These are phyloP conservation scores for Abelmoschus esculentus DNA, from an alignment of 345 rosid species.

Conservation along the genomic window DNA sequence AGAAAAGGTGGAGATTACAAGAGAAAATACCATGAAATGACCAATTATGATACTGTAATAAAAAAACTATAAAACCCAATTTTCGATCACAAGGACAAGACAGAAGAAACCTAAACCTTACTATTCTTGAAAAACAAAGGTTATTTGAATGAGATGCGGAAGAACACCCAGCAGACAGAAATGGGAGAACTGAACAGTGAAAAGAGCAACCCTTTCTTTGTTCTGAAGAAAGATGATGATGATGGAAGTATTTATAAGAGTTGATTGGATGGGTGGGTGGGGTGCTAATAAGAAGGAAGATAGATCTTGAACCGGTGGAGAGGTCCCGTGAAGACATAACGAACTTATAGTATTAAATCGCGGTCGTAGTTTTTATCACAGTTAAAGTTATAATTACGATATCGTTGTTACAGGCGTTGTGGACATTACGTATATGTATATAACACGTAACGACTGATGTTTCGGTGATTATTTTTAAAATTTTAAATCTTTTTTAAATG, in stretches of 20 bases:
- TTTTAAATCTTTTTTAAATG: too few relatives aligned
- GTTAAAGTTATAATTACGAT: too few relatives aligned
- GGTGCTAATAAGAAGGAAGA: background rate
- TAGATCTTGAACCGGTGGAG: background rate
- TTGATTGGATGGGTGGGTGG: background rate
- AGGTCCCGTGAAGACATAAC: background rate
- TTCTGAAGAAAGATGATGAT: background rate
- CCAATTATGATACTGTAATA: background rate
- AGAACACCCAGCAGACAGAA: background rate
- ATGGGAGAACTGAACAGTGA: background rate
- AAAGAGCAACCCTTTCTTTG: background rate
- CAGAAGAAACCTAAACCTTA: too few relatives aligned
- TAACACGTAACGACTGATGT: too few relatives aligned
- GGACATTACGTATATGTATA: too few relatives aligned
- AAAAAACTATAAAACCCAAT: background rate
- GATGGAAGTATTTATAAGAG: background rate
- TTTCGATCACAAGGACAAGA: too few relatives aligned
- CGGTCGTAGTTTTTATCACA: too few relatives aligned
- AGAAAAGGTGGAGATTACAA: too few relatives aligned
- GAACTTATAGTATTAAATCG: too few relatives aligned
- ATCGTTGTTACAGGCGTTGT: too few relatives aligned
- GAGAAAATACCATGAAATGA: background rate
- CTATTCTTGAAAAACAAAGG: background rate
- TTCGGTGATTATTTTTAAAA: too few relatives aligned
- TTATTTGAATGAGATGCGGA: background rate